Base-by-base conservation (phyloP, 306 rosid species). In the Hippophae rhamnoides region DNA sequence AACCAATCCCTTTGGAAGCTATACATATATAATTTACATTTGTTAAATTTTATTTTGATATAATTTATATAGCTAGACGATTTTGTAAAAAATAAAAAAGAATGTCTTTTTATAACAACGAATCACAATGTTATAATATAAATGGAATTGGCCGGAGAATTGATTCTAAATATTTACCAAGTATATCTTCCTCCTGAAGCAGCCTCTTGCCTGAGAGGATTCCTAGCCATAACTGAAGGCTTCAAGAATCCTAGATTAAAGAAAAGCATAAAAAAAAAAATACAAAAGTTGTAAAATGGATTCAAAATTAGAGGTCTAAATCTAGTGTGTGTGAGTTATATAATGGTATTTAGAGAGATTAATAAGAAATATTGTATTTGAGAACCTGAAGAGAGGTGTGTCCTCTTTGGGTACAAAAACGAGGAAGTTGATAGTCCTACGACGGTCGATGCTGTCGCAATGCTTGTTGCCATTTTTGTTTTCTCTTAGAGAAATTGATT, bases 1-100 rank as follows among this genome's bases (percentile, higher is more conserved):
- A 92, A 76, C 96, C 99, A 92, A 31, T 92, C 44, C 70, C 99
- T 88, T 74, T 76, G 54, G 51, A 92, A 92, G 83, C 89, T 58
- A 58, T 58, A 58, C 43, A 42, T 40, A 52, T 25, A 2, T 48
- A 9, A 52, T 25, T 5, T 48, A 9, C 7, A 56, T 25, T 11
- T 0, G 44, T 2, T 13, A 9, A 13, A 26, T 43, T 11, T 8
- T 2, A 5, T 27, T 13, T 13, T 25, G 11, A 9, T 2, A 3
- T 7, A 31, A 31, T 53, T 7, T 31, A 64, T 3, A 27, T 42
- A 18, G 23, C 23, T 18, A 18, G 23, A 41, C 5, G 25, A 11
- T 3, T 10, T 1, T 58, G 38, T 40, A 10, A 38, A 5, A 7
- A 13, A 4, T 10, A 6, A 58, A 67, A 4, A 64, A 10, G 18